These are phyloP conservation scores for Colletotrichum sp. DNA, from an alignment of 2,329 filamentous ascomycete genomes.

Conservation along the genomic window DNA sequence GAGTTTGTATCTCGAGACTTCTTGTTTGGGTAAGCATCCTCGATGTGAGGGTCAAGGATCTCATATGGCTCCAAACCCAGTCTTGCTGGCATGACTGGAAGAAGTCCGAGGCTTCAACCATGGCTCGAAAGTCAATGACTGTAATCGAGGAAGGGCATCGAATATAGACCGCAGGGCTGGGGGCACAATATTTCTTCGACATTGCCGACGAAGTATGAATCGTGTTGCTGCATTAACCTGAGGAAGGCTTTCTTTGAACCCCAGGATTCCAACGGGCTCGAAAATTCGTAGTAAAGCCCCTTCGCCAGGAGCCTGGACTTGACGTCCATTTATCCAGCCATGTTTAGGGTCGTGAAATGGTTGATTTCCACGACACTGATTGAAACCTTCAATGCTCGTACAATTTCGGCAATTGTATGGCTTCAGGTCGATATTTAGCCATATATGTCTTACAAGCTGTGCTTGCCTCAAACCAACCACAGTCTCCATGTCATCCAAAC, in stretches of 20 bases:
- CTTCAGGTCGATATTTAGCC: conserved; percentile 31
- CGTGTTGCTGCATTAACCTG: conserved; percentile 31
- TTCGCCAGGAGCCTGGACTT: conserved; percentile 24
- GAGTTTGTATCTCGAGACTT: conserved; percentile 22
- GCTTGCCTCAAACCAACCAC: conserved; percentile 21
- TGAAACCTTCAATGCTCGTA: neutral
- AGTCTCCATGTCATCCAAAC: conserved; percentile 26
- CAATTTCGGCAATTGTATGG: conserved; percentile 28
- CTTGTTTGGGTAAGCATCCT: conserved; percentile 24
- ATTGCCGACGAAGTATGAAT: conserved; percentile 36
- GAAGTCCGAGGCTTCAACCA: conserved; percentile 31
- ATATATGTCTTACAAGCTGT: conserved; percentile 32
- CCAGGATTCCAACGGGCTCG: neutral
- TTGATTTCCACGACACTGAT: neutral
- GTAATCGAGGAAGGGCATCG: conserved; percentile 28
- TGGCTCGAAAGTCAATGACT: conserved; percentile 35
- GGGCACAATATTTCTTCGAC: conserved; percentile 30
- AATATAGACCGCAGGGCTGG: conserved; percentile 22
- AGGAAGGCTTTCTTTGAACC: conserved; percentile 19
- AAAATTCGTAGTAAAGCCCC: conserved; percentile 31
- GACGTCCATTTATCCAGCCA: conserved; percentile 33
- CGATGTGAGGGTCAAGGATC: conserved; percentile 38
- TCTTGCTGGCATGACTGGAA: conserved; percentile 26
- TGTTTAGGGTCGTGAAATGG: conserved; percentile 29
- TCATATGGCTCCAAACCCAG: conserved; percentile 32